Evolutionary conservation across 495 filamentous ascomycete species (phyloP).

Genomic region (Penicillium daleae): DNA sequence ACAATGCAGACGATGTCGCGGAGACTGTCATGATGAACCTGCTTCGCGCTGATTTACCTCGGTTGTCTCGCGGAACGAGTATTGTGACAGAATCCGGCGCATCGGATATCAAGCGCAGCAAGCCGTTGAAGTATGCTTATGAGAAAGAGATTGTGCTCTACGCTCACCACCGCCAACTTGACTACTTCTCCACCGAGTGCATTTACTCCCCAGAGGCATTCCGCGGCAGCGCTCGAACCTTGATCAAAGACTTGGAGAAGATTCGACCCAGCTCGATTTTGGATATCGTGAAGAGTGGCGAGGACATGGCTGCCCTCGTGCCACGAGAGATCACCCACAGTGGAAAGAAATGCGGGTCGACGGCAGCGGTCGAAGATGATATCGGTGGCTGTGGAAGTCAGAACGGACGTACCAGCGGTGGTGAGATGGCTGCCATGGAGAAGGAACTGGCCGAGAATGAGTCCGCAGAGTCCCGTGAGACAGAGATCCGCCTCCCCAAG

Average conservation of each 20-base stretch:
- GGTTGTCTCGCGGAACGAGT: slow-evolving; percentile 85
- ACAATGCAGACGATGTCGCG: slow-evolving; percentile 98
- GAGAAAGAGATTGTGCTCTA: slow-evolving; percentile 99
- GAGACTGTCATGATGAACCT: slow-evolving; percentile 99
- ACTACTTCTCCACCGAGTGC: slow-evolving; percentile 98
- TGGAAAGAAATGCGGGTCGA: slow-evolving; percentile 31
- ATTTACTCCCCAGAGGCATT: slow-evolving; percentile 99
- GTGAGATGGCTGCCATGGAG: slow-evolving; percentile 95
- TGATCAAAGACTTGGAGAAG: slow-evolving; percentile 94
- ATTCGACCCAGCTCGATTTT: slow-evolving; percentile 91
- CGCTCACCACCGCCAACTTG: slow-evolving; percentile 91
- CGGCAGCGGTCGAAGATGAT: slow-evolving; percentile 60
- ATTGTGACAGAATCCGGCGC: slow-evolving; percentile 80
- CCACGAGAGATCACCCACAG: slow-evolving; percentile 56
- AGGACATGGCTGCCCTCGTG: slow-evolving; percentile 91
- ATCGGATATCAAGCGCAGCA: slow-evolving; percentile 85
- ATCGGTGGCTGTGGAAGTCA: slow-evolving; percentile 75
- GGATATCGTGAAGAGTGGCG: slow-evolving; percentile 91
- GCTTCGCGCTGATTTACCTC: slow-evolving; percentile 84
- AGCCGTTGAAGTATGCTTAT: slow-evolving; percentile 96
- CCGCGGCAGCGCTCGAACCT: slow-evolving; percentile 81
- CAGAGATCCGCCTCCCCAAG: slow-evolving; percentile 62
- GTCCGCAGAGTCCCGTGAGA: slow-evolving; percentile 64
- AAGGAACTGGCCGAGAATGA: slow-evolving; percentile 72
- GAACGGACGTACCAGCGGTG: slow-evolving; percentile 69